Evolutionary conservation across 2,329 filamentous ascomycete species (phyloP).

Genomic region (Ophiostoma fasciatum): DNA sequence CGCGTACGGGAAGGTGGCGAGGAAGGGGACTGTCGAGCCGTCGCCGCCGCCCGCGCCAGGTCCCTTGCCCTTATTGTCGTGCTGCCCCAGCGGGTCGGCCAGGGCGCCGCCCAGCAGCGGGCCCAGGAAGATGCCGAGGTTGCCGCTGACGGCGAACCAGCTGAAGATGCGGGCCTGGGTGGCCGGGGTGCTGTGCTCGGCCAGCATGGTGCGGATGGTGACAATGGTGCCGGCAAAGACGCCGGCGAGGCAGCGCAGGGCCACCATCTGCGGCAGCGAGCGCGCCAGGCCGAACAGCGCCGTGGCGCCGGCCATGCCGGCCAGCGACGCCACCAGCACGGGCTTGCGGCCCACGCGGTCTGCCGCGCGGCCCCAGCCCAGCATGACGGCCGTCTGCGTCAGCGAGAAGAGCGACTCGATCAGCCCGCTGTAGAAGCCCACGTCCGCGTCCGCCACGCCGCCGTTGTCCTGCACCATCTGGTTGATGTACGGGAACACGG

Average conservation of each 20-base stretch:
- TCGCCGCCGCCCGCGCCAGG: too few relatives aligned
- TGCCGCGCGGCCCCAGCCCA: constrained; percentile 53
- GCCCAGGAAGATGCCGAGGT: constrained; percentile 59
- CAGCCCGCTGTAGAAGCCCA: constrained; percentile 66
- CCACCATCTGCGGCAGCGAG: constrained; percentile 58
- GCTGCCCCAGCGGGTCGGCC: constrained; percentile 51
- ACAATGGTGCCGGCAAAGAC: constrained; percentile 61
- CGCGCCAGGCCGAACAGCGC: constrained; percentile 53
- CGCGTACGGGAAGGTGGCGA: constrained; percentile 50
- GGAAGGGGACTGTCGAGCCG: constrained; percentile 29
- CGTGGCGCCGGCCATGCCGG: constrained; percentile 46
- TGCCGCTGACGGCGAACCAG: constrained; percentile 62
- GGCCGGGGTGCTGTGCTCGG: constrained; percentile 52
- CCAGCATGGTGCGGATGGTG: constrained; percentile 63
- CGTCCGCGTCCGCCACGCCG: constrained; percentile 43
- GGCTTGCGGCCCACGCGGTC: constrained; percentile 32
- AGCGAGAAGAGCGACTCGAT: constrained; percentile 62
- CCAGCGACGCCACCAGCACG: constrained; percentile 44
- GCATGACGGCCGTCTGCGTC: constrained; percentile 65
- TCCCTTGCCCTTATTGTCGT: too few relatives aligned
- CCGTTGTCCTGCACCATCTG: constrained; percentile 60
- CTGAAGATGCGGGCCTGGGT: constrained; percentile 63
- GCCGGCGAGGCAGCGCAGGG: constrained; percentile 56
- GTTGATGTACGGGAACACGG: constrained; percentile 68
- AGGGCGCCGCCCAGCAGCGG: constrained; percentile 55